Conservation (phyloP, 345 rosid species). For the Syzygium aqueum region DNA sequence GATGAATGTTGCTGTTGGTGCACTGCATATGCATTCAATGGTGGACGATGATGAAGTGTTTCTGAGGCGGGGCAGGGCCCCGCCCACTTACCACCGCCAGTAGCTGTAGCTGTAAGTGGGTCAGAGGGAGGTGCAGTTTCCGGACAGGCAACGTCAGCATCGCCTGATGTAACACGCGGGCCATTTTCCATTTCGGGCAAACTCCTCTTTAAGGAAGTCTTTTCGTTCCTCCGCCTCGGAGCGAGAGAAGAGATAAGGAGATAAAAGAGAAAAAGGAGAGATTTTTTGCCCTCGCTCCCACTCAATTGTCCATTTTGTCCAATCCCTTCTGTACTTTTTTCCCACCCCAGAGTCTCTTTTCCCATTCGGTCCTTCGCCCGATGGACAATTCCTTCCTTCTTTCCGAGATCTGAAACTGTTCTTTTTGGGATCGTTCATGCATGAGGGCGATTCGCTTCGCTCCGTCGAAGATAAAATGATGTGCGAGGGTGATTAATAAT, state of each 20-base stretch:
- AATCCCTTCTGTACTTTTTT: neutral
- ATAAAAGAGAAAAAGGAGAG: neutral
- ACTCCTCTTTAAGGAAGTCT: slow-evolving; percentile 29
- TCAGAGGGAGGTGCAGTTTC: slow-evolving; percentile 20
- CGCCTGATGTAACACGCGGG: slow-evolving; percentile 30
- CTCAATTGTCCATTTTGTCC: neutral
- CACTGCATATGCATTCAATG: neutral
- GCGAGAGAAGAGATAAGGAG: neutral
- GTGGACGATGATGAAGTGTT: neutral
- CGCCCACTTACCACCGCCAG: neutral
- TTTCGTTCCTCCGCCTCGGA: neutral
- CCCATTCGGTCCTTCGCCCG: neutral
- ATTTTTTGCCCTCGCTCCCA: neutral
- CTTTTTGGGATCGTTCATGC: neutral
- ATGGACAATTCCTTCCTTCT: neutral
- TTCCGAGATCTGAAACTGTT: neutral
- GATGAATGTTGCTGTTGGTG: neutral
- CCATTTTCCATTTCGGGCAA: slow-evolving; percentile 6
- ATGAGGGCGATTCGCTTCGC: neutral
- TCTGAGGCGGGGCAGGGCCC: neutral
- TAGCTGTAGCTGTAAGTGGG: slow-evolving; percentile 8
- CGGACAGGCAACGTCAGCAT: slow-evolving; percentile 33
- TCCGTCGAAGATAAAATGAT: neutral
- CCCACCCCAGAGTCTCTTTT: neutral
- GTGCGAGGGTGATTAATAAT: neutral